Conservation (phyloP, 352 stramenopile genomes). For the Globisporangium mamillatum region DNA sequence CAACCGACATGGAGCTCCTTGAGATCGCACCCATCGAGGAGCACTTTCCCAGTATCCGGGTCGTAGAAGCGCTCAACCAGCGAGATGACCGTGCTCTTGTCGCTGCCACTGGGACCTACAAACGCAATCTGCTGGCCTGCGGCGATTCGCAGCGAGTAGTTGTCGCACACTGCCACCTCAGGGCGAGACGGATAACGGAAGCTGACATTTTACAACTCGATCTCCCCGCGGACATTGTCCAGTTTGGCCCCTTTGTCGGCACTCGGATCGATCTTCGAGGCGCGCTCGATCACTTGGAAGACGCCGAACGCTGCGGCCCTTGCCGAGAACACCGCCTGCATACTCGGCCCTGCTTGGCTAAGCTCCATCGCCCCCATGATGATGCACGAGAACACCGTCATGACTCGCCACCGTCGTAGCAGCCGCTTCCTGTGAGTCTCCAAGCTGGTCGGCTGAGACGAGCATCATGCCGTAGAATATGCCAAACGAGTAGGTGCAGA, state of each 20-base stretch:
- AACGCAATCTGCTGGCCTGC: constrained; percentile 41
- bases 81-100: constrained; percentile 48
- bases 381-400: constrained; percentile 49
- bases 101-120: constrained; percentile 41
- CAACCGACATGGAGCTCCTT: constrained; percentile 73
- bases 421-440: constrained; percentile 19
- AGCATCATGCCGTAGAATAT: constrained; percentile 50
- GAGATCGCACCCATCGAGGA: constrained; percentile 44
- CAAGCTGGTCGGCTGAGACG: constrained; percentile 26
- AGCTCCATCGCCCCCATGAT: constrained; percentile 39
- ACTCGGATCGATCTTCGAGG: constrained; percentile 46
- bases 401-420: constrained; percentile 40
- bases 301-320: constrained; percentile 39
- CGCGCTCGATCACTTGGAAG: constrained; percentile 46
- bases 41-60: constrained; percentile 42
- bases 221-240: constrained; percentile 26
- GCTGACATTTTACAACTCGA: constrained; percentile 40
- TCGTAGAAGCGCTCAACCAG: constrained; percentile 69
- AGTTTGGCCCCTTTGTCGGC: constrained; percentile 25
- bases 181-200: constrained; percentile 37
- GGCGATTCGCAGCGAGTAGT: constrained; percentile 35
- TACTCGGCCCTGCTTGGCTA: constrained; percentile 31
- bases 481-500: constrained; percentile 48
- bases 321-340: constrained; percentile 36
- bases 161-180: constrained; percentile 28